Percentiles rank a stretch among this genome's conserved stretches.
Conservation (phyloP, 257 asterid species). For the Gentiana straminea region DNA sequence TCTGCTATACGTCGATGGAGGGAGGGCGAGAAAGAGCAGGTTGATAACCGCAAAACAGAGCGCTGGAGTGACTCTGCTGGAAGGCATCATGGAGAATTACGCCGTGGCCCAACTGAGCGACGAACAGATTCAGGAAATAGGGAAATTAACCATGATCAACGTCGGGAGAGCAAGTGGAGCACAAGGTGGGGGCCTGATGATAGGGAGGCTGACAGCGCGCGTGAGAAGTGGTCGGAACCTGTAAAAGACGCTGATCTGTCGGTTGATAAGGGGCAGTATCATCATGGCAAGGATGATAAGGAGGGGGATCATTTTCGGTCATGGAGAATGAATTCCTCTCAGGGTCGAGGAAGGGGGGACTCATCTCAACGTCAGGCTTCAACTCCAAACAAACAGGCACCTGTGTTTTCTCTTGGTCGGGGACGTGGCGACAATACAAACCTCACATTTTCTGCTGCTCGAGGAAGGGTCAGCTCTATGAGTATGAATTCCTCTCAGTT, state of each 20-base stretch:
- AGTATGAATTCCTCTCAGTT: conserved; percentile 24
- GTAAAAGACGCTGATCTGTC: conserved; percentile 44
- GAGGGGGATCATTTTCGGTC: conserved; percentile 77
- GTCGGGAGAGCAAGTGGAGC: conserved; percentile 92
- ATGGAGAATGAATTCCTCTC: conserved; percentile 65
- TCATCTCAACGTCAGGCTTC: conserved; percentile 40
- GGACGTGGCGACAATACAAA: conserved; percentile 64
- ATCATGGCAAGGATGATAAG: conserved; percentile 68
- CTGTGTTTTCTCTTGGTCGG: conserved; percentile 57
- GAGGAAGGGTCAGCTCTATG: conserved; percentile 50
- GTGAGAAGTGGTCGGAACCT: conserved; percentile 67
- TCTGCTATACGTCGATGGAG: conserved; percentile 74
- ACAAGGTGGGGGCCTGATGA: conserved; percentile 88
- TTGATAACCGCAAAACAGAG: conserved; percentile 53
- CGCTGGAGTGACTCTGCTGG: conserved; percentile 71
- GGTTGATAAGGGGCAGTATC: conserved; percentile 48
- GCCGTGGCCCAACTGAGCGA: conserved; percentile 63
- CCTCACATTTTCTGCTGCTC: conserved; percentile 44
- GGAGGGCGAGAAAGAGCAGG: conserved; percentile 74
- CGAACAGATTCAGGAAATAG: conserved; percentile 65
- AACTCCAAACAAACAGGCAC: conserved; percentile 45
- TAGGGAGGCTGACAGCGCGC: conserved; percentile 40
- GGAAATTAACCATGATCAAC: conserved; percentile 67
- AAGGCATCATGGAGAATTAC: conserved; percentile 58
- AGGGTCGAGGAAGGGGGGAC: conserved; percentile 70